Evolutionary conservation across 371 early-diverging fungal genomes (phyloP), one percentile per base, ranked within the genome.

Genomic region (Conidiobolus incongruus): DNA sequence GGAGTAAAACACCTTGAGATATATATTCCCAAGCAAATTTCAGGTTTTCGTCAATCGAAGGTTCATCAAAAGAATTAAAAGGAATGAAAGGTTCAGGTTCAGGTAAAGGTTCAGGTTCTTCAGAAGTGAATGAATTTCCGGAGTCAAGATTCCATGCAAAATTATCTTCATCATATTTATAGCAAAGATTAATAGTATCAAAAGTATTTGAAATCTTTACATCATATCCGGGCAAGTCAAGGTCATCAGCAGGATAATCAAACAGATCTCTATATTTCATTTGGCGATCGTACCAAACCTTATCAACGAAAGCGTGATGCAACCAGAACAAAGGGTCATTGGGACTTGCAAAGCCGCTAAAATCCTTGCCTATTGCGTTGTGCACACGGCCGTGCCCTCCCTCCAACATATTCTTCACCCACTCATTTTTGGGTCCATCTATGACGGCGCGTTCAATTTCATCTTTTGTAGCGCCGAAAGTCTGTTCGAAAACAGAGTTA

Each of bases 251-350:
- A n/a, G n/a, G n/a, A n/a, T n/a, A n/a, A n/a, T n/a, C n/a, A n/a
- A n/a, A n/a, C n/a, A n/a, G n/a, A n/a, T n/a, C n/a, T n/a, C n/a
- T n/a, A n/a, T n/a, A n/a, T n/a, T n/a, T n/a, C n/a, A n/a, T 43
- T 36, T 67, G 68, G 56, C 60, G 66, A 28, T 55, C 22, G 23
- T n/a, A 4, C 47, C 47, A 47, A 10, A 47, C 10, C 21, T 41
- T 47, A 17, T 47, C 47, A 16, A 47, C 42, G n/a, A 38, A 47
- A 6, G 47, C 47, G 17, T 47, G 47, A 34, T 47, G 47, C 12
- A 37, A 20, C 15, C 26, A 47, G 36, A 47, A 47, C 4, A 47
- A 13, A 8, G 47, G 47, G n/a, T 43, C 43, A 13, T 31, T 33
- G 15, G 43, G 43, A 15, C 17, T 16, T 6, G 34, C 26, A 21